phyloP scores from a whole-genome alignment of 2,329 filamentous ascomycete species.

The Aureobasidium sp. region DNA sequence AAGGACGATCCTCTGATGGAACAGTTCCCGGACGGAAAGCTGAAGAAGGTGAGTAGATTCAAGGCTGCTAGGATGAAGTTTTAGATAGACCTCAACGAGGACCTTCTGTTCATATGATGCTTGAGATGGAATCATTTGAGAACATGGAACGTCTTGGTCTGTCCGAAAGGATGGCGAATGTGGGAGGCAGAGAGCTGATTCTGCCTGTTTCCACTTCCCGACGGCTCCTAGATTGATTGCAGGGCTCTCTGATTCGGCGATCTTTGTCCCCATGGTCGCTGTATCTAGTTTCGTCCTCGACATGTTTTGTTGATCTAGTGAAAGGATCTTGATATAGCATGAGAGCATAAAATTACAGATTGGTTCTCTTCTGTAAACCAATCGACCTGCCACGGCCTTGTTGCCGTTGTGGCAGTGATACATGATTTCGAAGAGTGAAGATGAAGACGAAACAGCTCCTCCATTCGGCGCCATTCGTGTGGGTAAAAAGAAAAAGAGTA shows the following conservation, averaged over 20 bases:
- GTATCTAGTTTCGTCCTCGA: constrained; percentile 13
- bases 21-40: constrained; percentile 27
- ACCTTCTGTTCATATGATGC: neutral
- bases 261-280: constrained; percentile 5
- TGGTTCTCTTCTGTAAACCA: neutral
- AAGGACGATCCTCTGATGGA: constrained; percentile 53
- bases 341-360: constrained; percentile 8
- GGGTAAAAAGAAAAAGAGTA: neutral
- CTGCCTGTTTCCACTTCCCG: constrained; percentile 12
- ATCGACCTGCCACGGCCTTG: neutral
- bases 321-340: constrained; percentile 3
- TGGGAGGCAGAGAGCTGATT: constrained; percentile 11
- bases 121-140: neutral
- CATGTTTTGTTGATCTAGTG: neutral
- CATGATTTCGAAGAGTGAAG: constrained; percentile 9
- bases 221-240: constrained; percentile 20
- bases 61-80: constrained; percentile 31
- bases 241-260: constrained; percentile 21
- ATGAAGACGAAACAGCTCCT: neutral
- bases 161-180: constrained; percentile 8
- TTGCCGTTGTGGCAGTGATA: neutral
- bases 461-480: neutral
- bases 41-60: constrained; percentile 35
- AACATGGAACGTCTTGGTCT: constrained; percentile 1
- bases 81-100: constrained; percentile 6